These are phyloP conservation scores for Stephania cephalantha DNA, from an alignment of 164 flowering plant genomes.

Conservation along the genomic window DNA sequence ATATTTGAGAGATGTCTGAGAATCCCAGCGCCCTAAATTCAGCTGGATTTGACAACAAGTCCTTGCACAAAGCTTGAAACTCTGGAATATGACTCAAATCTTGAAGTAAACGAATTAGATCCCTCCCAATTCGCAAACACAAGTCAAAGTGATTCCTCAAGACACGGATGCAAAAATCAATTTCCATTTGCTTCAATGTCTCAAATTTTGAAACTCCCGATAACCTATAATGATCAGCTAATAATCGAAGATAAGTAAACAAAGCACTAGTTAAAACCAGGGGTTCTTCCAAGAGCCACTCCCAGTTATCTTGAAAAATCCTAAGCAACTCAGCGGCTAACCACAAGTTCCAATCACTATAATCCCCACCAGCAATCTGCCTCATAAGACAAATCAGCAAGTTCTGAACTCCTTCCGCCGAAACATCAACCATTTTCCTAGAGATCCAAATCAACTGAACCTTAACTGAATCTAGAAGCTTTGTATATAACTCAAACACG, in stretches of 20 bases:
- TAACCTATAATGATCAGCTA: slow-evolving; percentile 60
- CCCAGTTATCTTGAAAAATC: slow-evolving; percentile 45
- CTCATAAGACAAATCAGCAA: slow-evolving; percentile 59
- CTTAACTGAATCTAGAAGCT: slow-evolving; percentile 39
- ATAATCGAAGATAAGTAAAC: slow-evolving; percentile 54
- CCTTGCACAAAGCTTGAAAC: slow-evolving; percentile 63
- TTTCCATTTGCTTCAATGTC: slow-evolving; percentile 48
- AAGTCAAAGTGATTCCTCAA: slow-evolving; percentile 57
- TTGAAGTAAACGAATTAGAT: slow-evolving; percentile 60
- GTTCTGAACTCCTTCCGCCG: slow-evolving; percentile 45
- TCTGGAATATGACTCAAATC: slow-evolving; percentile 66
- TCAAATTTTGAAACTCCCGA: slow-evolving; percentile 27
- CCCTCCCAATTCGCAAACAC: slow-evolving; percentile 78
- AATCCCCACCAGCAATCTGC: slow-evolving; percentile 74
- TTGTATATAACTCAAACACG: slow-evolving; percentile 43
- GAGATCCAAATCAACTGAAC: slow-evolving; percentile 51
- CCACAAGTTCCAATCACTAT: slow-evolving; percentile 69
- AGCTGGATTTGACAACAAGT: slow-evolving; percentile 46
- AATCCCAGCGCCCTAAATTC: slow-evolving; percentile 45
- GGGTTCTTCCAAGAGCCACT: slow-evolving; percentile 46
- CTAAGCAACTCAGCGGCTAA: slow-evolving; percentile 49
- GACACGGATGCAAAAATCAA: slow-evolving; percentile 58
- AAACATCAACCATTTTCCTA: slow-evolving; percentile 47
- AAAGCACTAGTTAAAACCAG: slow-evolving; percentile 42
- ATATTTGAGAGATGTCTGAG: slow-evolving; percentile 54